Base-by-base conservation (phyloP, 2,329 filamentous ascomycete genomes). In the Claviceps arundinis region DNA sequence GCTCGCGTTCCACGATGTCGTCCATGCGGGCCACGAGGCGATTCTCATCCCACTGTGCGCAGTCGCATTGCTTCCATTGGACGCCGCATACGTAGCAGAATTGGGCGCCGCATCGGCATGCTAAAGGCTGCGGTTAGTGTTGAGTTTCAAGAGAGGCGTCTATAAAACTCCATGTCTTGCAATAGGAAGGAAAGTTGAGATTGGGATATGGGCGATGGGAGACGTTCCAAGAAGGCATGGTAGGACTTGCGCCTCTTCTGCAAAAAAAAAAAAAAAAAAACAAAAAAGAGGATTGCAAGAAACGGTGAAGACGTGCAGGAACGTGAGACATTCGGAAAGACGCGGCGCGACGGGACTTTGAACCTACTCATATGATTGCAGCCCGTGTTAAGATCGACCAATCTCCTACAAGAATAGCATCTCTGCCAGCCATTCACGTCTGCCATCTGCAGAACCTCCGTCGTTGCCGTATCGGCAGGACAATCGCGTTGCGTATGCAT, bases 291-390 rank as follows among this genome's bases (percentile, higher is more conserved):
- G 7, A n/a, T 16, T 2, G 38, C 1, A 30, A 9, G 26, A 30
- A 16, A 48, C 8, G 8, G 26, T 9, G 26, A 30, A 30, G 8
- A 19, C 5, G 6, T 14, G 22, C 17, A 30, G 26, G 26, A 30
- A 30, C 26, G 0, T 8, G 3, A 26, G 2, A 40, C 22, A 14
- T 11, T 37, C 5, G 11, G 5, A 48, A 17, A n/a, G 30, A 34
- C 1, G 30, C 30, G 30, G 30, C 30, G 9, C 30, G 9, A 9
- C 30, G 30, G 30, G 30, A 34, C 30, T 34, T 11, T 34, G 14
- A 17, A 9, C 8, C 8, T 19, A 81, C 78, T 76, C 3, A 82
- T 81, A 50, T 82, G 78, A 49, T 75, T 67, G 54, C 79, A 82
- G 1, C 79, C 78, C 0, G 40, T 17, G 0, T 59, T 37, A 0